Evolutionary conservation across 2,329 filamentous ascomycete genomes (phyloP), one percentile per base, ranked within the genome.

Genomic region (Pseudocercospora fuligena): DNA sequence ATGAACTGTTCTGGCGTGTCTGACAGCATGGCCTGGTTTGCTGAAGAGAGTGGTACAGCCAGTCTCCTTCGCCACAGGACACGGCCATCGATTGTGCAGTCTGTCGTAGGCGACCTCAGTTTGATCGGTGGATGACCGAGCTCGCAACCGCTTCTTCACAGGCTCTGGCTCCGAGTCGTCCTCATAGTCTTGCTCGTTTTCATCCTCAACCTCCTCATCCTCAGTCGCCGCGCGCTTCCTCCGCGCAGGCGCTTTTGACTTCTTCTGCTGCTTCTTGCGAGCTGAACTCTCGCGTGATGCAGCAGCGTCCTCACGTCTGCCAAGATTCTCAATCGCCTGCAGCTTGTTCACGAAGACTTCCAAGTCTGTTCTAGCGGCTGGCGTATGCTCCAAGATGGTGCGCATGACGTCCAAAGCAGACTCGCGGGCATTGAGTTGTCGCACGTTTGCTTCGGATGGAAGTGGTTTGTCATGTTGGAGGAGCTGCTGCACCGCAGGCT

Each of bases 341-440:
- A 69, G 33, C 49, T 40, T 53, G 16, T 64, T 29, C 21, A 59
- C 25, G 19, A 69, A 40, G 14, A 64, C 36, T 6, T 29, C 47
- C 27, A 69, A 23, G 40, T 63, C 33, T 19, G 49, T 63, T 14
- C 43, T 66, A 16, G 67, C 59, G 16, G 53, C 65, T 11, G 67
- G 67, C 11, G 54, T 47, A 11, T 60, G 46, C n/a, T 59, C 64
- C 51, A 69, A 16, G 16, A 66, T 67, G 2, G 51, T 43, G 53
- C 60, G 64, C 31, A 69, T 64, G 47, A 46, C 29, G 43, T 69
- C 64, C 29, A 69, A 54, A 5, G 61, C 64, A 7, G 67, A 40
- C 27, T 65, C 61, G 5, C 64, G 65, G 33, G 49, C 49, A 12
- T 33, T 51, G 43, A 66, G 33, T 31, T 43, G 25, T 29, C 40